Evolutionary conservation across 2,329 filamentous ascomycete species (phyloP), one percentile per base, ranked within the genome.

Genomic region (Fusarium nurragi): DNA sequence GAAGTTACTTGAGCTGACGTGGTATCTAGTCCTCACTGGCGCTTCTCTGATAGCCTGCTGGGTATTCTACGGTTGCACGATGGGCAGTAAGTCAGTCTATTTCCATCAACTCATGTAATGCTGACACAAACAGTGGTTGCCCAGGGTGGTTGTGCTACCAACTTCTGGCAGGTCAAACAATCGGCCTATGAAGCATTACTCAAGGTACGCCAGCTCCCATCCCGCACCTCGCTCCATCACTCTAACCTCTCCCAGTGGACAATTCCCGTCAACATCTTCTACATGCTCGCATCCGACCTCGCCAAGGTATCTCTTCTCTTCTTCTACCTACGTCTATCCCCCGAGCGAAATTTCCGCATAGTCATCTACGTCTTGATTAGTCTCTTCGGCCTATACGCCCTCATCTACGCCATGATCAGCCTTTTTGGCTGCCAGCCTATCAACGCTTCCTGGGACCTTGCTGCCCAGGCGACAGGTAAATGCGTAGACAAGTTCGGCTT

Each of bases 401-500:
- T 70, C 7, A 61, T 70, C 7, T 70, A 70, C 12, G 65, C 68
- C 6, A 55, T 69, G 43, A 69, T 70, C 2, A 70, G 67, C 13
- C 23, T 70, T 1, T 70, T 70, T 12, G 68, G 68, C 0, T 70
- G 67, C 2, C 60, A 64, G 2, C 68, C 68, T 3, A 70, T 70
- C 21, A 57, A 70, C 1, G 68, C 68, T 0, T 68, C 65, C 0
- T 70, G 67, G 68, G 57, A 70, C 7, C 67, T 70, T 5, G 67
- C 47, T 2, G 68, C 65, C 0, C 63, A 67, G 26, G 62, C 55
- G 0, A 70, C 56, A 0, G 65, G 68, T 4, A 67, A 67, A 26
- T 70, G 68, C 7, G 57, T 70, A 1, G 68, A 70, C 12, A 70
- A 70, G 30, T 70, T 70, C 9, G 54, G 67, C 1, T 70, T 70